Evolutionary conservation across 257 asterid species (phyloP), one percentile per base, ranked within the genome.

Genomic region (Scutellaria minor): DNA sequence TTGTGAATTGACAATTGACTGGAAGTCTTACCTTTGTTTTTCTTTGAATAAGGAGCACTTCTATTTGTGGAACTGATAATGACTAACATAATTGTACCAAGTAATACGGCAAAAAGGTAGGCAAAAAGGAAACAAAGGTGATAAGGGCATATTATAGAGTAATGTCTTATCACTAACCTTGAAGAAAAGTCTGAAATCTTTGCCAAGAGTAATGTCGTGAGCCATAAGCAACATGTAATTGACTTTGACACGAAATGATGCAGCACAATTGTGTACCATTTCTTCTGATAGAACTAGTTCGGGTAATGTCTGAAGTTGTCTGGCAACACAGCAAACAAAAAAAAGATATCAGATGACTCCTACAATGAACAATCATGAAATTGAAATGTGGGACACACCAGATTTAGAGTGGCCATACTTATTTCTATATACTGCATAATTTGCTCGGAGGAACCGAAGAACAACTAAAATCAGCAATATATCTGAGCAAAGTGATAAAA

Each of bases 221-320:
- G 99, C 98, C 99, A 94, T 87, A 78, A 91, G 96, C 75, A 94
- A 88, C 92, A 89, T 75, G 78, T 86, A 92, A 79, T 94, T 94
- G 61, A 86, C 81, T 88, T 94, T 91, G 64, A 84, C 95, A 78
- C 97, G 98, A 77, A 94, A 94, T 56, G 98, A 91, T 68, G 95
- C 93, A 27, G 97, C 97, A 67, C 98, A 95, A 77, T 81, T 91
- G 79, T 85, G 87, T 71, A 94, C 88, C 97, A 94, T 92, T 83
- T 94, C 99, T 83, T 94, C 99, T 51, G 99, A 87, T 73, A 94
- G 79, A 74, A 90, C 90, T 71, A 94, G 83, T 80, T 90, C 99
- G 3, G 98, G 98, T 68, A 94, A 83, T 27, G 89, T 66, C 65
- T 77, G 86, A 18, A 81, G 88, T 70, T 78, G 92, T 80, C 99